Base-by-base conservation (phyloP, 1,284 basidiomycete genomes). In the Chalciporus piperatoides region DNA sequence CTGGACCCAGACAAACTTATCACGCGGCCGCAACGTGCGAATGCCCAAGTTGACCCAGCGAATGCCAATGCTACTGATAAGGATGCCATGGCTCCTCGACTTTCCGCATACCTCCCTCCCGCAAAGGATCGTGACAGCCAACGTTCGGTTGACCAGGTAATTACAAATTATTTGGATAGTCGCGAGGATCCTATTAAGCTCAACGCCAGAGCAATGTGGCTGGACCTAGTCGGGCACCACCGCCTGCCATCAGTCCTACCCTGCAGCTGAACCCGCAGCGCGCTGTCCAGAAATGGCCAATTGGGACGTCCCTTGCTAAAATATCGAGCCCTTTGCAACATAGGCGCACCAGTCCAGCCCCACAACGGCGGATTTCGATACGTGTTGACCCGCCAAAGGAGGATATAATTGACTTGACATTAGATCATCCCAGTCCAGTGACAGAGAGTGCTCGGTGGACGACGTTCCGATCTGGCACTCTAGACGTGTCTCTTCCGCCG, bases 391-490 rank as follows among this genome's bases (percentile, higher is more conserved):
- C 39, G 25, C 17, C 42, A 5, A 12, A 39, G 14, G 47, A 48
- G 33, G 37, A 36, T 3, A 40, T 53, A 39, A 46, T 54, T 17
- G 61, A 53, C 36, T 44, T 51, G 43, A 52, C 53, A 8, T n/a
- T 48, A 24, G 45, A 41, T 17, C 15, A 36, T 9, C 37, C 44
- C 25, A 33, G 30, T 45, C 41, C 48, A 8, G 25, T 15, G 4
- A 30, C 15, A 6, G 39, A 47, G 43, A 35, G 28, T 5, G 14
- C 30, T 52, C 55, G 63, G 28, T 63, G 63, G 63, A 46, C 37
- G 32, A 27, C 48, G 12, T 67, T 64, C 46, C 58, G 54, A 33
- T 68, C 64, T 7, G 64, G 60, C 7, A 11, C 23, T 30, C 24
- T 65, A 28, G 46, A 44, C 15, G 27, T 64, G 23, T 39, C 2